Conservation (phyloP, 768 basidiomycete species). For the Phylloporus sp. region DNA sequence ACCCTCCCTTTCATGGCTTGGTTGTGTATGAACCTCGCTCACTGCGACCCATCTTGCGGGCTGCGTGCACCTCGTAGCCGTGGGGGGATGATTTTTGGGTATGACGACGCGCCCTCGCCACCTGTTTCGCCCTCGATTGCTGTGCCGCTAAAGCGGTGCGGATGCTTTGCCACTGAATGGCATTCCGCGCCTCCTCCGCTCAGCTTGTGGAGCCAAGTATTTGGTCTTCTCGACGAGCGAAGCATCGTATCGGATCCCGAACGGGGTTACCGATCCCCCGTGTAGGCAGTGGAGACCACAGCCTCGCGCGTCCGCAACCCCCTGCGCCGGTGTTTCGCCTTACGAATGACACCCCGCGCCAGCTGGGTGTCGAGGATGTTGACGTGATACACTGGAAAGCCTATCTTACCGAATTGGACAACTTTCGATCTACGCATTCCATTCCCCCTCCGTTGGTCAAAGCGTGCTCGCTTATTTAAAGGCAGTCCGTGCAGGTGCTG, state of each 20-base stretch:
- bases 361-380: not conserved
- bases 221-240: not conserved
- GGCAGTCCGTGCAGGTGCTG: not conserved
- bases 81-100: not conserved
- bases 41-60: not conserved
- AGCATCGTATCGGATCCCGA: not conserved
- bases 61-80: not conserved
- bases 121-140: constrained; percentile 5
- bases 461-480: constrained; percentile 25
- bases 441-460: constrained; percentile 13
- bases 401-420: constrained; percentile 16
- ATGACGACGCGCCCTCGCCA: not conserved
- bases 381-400: constrained; percentile 29
- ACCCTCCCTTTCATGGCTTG: not conserved
- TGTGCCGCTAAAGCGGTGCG: constrained; percentile 25
- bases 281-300: constrained; percentile 21
- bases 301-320: constrained; percentile 12
- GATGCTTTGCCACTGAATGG: constrained; percentile 12
- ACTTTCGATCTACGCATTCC: constrained; percentile 16
- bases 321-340: not conserved
- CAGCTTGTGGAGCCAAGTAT: not conserved
- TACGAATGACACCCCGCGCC: constrained; percentile 10
- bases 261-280: constrained; percentile 2
- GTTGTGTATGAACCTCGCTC: not conserved
- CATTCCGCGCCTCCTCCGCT: constrained; percentile 15